phyloP scores from a whole-genome alignment of 179 eudicot species.

The Sideroxylon spinosum region DNA sequence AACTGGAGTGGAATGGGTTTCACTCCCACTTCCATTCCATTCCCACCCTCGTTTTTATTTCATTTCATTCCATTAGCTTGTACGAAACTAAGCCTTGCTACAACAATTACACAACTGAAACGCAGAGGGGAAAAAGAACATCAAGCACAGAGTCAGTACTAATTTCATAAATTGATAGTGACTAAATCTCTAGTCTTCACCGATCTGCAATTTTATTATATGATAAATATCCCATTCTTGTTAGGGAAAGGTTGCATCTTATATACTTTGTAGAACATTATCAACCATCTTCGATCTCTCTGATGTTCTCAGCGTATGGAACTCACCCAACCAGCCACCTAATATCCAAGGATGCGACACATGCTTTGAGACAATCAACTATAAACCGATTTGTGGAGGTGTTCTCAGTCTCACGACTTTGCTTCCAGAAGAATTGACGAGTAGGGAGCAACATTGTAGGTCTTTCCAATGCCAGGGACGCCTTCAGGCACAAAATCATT shows the following conservation, averaged over 20 bases:
- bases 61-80: too few relatives aligned
- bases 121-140: too few relatives aligned
- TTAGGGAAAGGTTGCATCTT: constrained; percentile 5
- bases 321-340: not conserved
- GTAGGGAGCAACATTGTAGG: constrained; percentile 71
- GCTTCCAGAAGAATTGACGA: constrained; percentile 81
- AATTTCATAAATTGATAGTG: too few relatives aligned
- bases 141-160: too few relatives aligned
- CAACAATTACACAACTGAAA: too few relatives aligned
- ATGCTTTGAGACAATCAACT: not conserved
- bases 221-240: not conserved
- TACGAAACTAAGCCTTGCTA: too few relatives aligned
- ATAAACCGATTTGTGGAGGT: too few relatives aligned
- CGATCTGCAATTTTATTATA: not conserved
- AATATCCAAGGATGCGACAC: not conserved
- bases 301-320: not conserved
- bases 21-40: too few relatives aligned
- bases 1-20: too few relatives aligned
- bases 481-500: constrained; percentile 72
- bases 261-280: not conserved
- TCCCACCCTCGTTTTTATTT: too few relatives aligned
- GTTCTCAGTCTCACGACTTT: constrained; percentile 25
- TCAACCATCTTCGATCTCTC: not conserved
- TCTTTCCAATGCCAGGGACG: constrained; percentile 46
- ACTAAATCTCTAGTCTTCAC: not conserved